Percentiles rank a stretch among this genome's conserved stretches.
Evolutionary conservation across 2,329 filamentous ascomycete genomes (phyloP).

Genomic region (Furcasterigmium furcatum): DNA sequence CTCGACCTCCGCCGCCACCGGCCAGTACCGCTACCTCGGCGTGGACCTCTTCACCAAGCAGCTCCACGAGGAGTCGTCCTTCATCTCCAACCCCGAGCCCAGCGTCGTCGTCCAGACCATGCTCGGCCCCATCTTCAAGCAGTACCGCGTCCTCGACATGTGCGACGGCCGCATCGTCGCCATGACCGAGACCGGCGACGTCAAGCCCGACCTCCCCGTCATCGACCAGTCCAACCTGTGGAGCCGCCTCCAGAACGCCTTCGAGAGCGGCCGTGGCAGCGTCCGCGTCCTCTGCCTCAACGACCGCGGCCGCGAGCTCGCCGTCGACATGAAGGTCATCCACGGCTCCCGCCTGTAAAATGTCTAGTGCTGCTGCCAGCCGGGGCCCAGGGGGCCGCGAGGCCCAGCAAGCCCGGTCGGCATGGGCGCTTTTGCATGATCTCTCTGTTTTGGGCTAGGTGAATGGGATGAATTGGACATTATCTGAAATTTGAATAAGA

Average conservation of each 20-base stretch:
- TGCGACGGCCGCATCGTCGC: slow-evolving; percentile 83
- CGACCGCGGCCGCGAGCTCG: slow-evolving; percentile 89
- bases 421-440: not conserved
- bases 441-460: not conserved
- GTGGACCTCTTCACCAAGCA: slow-evolving; percentile 99
- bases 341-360: slow-evolving; percentile 70
- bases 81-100: slow-evolving; percentile 94
- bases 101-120: slow-evolving; percentile 99
- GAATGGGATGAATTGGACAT: not conserved
- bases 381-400: too few species aligned
- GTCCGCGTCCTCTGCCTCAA: slow-evolving; percentile 95
- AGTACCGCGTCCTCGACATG: slow-evolving; percentile 99
- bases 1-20: slow-evolving; percentile 95
- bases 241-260: slow-evolving; percentile 75
- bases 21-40: slow-evolving; percentile 99
- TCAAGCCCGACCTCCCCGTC: slow-evolving; percentile 93
- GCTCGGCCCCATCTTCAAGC: slow-evolving; percentile 99
- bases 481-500: not conserved
- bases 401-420: slow-evolving; percentile 5
- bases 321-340: slow-evolving; percentile 98
- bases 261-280: slow-evolving; percentile 87
- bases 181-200: slow-evolving; percentile 98
- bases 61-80: slow-evolving; percentile 97
- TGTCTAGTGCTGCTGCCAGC: slow-evolving; percentile 13
- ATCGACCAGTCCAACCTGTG: slow-evolving; percentile 93